Base-by-base conservation (phyloP, 768 basidiomycete genomes). In the Sarcomyxa edulis region DNA sequence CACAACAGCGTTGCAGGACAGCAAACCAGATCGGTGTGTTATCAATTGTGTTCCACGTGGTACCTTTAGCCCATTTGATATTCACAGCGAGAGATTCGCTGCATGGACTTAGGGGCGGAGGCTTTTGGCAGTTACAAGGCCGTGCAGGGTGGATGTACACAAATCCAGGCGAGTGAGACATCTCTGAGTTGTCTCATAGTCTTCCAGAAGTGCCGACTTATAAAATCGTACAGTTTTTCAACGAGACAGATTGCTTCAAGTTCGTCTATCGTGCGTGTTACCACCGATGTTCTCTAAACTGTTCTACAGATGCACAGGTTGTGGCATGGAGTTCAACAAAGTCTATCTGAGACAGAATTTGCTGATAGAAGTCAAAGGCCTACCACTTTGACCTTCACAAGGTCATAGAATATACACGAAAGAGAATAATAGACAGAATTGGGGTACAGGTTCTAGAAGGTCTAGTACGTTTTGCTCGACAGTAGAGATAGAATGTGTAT, bases 101-200 rank as follows among this genome's bases (percentile, higher is more conserved):
- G 38, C 38, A 39, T 39, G 38, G 38, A 39, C 20, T 24, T 39
- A 22, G 38, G 14, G 12, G 21, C 29, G 23, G 38, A 39, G 14
- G 38, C 38, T 4, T 39, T 39, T 14, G 38, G 38, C 26, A 39
- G 38, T 16, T 39, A 39, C 30, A 39, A 27, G 25, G 38, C 38
- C 32, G 29, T 15, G 7, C 38, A 39, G 32, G 38, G 38, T 32
- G 38, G 38, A 6, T 39, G 38, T 32, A 15, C 28, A 3, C 38
- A 39, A 22, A 39, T 31, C 5, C 38, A 39, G 30, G 38, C 14
- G 25, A 19, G 38, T 31, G 11, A n/a, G 4, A 9, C 18, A 5
- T 16, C n/a, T n/a, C 14, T 8, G 19, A 18, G 15, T 29, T 12
- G n/a, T 31, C 6, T 6, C 6, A 8, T 16, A 4, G 4, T n/a